These are phyloP conservation scores for Moelleriella libera DNA, from an alignment of 2,329 filamentous ascomycete species.

Conservation along the genomic window DNA sequence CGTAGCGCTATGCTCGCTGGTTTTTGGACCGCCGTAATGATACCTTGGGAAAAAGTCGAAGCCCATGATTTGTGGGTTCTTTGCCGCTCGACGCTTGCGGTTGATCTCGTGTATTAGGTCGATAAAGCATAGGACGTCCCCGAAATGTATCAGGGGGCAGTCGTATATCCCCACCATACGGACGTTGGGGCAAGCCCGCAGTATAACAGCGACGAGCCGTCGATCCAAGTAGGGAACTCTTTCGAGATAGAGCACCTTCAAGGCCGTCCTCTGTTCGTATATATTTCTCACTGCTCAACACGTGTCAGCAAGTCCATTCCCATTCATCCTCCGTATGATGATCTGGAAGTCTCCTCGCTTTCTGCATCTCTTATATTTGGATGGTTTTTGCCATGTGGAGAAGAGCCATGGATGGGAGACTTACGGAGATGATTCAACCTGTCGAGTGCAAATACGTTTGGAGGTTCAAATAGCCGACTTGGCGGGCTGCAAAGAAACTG, in stretches of 20 bases:
- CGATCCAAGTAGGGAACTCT: conserved; percentile 17
- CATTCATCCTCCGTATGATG: neutral
- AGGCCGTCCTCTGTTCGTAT: conserved; percentile 4
- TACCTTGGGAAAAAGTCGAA: conserved; percentile 22
- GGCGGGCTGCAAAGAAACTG: conserved; percentile 6
- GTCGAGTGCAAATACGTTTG: conserved; percentile 4
- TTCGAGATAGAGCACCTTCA: conserved; percentile 15
- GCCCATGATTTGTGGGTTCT: conserved; percentile 7
- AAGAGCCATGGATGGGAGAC: conserved; percentile 2
- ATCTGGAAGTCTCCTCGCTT: no score
- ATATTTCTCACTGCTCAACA: conserved; percentile 11
- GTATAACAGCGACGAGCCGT: conserved; percentile 18
- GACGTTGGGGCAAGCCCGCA: conserved; percentile 16
- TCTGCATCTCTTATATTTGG: no score
- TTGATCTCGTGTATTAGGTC: conserved; percentile 23
- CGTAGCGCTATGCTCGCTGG: conserved; percentile 1
- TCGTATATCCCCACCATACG: conserved; percentile 21
- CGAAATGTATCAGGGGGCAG: conserved; percentile 21
- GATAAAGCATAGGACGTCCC: conserved; percentile 17
- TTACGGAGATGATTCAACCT: conserved; percentile 10
- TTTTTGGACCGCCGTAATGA: conserved; percentile 12
- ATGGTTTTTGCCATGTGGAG: no score
- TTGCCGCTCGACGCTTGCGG: conserved; percentile 5
- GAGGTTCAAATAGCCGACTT: conserved; percentile 4
- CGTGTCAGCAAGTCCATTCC: neutral